These are phyloP conservation scores for Penicillium corylophilum DNA, from an alignment of 2,329 filamentous ascomycete genomes.

Conservation along the genomic window DNA sequence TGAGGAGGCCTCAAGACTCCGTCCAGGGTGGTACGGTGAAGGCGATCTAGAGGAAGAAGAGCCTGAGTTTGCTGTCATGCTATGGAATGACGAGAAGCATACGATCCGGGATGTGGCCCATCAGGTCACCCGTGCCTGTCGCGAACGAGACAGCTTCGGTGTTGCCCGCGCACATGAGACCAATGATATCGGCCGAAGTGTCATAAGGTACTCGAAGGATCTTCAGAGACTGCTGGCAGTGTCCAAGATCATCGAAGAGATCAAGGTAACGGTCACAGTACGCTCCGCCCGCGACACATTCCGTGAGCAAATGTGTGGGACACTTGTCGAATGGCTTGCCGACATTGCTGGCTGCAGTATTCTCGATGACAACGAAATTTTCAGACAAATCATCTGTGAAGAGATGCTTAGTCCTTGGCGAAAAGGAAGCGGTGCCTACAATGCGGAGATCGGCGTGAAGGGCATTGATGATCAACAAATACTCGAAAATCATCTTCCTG, in stretches of 20 bases:
- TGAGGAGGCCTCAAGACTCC: constrained; percentile 75
- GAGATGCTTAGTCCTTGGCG: constrained; percentile 87
- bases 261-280: constrained; percentile 93
- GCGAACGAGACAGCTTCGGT: constrained; percentile 67
- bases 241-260: constrained; percentile 85
- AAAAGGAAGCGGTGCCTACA: constrained; percentile 77
- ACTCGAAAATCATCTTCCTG: constrained; percentile 50
- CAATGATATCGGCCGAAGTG: constrained; percentile 81
- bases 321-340: constrained; percentile 91
- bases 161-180: constrained; percentile 79
- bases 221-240: constrained; percentile 72
- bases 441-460: constrained; percentile 72
- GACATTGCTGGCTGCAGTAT: constrained; percentile 90
- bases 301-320: constrained; percentile 97
- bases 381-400: constrained; percentile 82
- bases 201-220: constrained; percentile 73
- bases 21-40: constrained; percentile 68
- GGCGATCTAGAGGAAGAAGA: constrained; percentile 62
- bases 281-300: constrained; percentile 92
- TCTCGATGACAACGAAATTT: constrained; percentile 72
- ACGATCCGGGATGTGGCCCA: constrained; percentile 87
- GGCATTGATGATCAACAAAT: constrained; percentile 80
- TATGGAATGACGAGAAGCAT: constrained; percentile 99
- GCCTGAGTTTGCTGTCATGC: constrained; percentile 76
- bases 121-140: constrained; percentile 87